A percentile compares a stretch with the other conserved stretches of the same genome.
Conservation (phyloP, 1,284 basidiomycete genomes). For the Ustilago cynodontis region DNA sequence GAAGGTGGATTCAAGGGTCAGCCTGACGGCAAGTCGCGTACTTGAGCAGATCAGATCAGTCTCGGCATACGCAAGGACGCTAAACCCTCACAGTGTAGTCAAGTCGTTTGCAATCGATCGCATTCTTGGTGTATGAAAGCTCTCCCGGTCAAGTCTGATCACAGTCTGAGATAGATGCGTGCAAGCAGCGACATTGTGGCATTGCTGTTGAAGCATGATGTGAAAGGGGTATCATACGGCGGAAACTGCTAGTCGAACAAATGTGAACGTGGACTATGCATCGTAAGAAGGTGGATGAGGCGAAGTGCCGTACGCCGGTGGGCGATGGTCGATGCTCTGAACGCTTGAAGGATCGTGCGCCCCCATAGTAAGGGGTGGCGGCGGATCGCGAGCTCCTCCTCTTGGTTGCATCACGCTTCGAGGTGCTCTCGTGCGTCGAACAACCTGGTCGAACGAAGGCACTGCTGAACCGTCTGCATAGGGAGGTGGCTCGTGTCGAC, state of each 20-base stretch:
- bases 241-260: not conserved
- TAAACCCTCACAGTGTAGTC: not conserved
- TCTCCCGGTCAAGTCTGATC: not conserved
- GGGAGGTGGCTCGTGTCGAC: conserved; percentile 34
- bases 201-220: not conserved
- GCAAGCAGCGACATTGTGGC: not conserved
- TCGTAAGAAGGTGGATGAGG: conserved; percentile 47
- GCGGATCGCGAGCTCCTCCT: not conserved
- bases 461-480: conserved; percentile 28
- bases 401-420: not conserved
- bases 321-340: conserved; percentile 17
- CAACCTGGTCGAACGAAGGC: conserved; percentile 39
- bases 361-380: not conserved
- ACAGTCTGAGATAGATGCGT: not conserved
- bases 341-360: not conserved
- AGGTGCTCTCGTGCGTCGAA: conserved; percentile 12
- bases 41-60: no score
- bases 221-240: conserved; percentile 2
- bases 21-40: conserved; percentile 33
- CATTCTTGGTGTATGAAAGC: not conserved
- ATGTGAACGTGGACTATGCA: conserved; percentile 7
- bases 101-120: not conserved
- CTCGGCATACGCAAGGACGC: no score
- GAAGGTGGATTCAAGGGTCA: conserved; percentile 53
- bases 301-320: conserved; percentile 48